Conservation (phyloP, 306 rosid genomes). For the Vigna mungo region DNA sequence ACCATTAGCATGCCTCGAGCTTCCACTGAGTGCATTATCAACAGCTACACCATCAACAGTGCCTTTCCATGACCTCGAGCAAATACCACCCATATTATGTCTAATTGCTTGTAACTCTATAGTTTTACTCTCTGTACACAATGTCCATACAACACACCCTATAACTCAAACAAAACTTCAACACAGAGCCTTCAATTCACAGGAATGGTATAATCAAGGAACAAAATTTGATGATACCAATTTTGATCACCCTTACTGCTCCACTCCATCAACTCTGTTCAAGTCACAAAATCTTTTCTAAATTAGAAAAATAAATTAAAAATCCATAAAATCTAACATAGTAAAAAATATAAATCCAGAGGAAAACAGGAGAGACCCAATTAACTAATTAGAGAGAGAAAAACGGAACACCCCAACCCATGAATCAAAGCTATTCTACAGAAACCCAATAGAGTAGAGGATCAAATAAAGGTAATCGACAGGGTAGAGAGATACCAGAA, state of each 20-base stretch:
- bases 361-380: conserved; percentile 18
- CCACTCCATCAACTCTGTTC: conserved; percentile 68
- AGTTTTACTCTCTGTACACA: conserved; percentile 51
- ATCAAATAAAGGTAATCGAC: conserved; percentile 33
- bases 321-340: conserved; percentile 24
- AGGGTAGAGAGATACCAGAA: conserved; percentile 50
- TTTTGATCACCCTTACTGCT: conserved; percentile 65
- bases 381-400: neutral
- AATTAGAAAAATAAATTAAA: conserved; percentile 36
- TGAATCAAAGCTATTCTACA: neutral
- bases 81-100: conserved; percentile 84
- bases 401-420: neutral
- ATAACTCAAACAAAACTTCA: conserved; percentile 36
- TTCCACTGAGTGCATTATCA: conserved; percentile 61
- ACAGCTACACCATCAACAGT: conserved; percentile 61
- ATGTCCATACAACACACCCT: conserved; percentile 54
- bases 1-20: conserved; percentile 70
- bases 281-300: conserved; percentile 49
- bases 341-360: neutral
- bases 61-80: conserved; percentile 82
- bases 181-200: conserved; percentile 42
- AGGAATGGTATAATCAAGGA: conserved; percentile 51
- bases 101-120: conserved; percentile 38
- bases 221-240: conserved; percentile 55
- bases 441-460: conserved; percentile 30